phyloP scores from a whole-genome alignment of 495 filamentous ascomycete species.

The Lindgomyces ingoldianus region DNA sequence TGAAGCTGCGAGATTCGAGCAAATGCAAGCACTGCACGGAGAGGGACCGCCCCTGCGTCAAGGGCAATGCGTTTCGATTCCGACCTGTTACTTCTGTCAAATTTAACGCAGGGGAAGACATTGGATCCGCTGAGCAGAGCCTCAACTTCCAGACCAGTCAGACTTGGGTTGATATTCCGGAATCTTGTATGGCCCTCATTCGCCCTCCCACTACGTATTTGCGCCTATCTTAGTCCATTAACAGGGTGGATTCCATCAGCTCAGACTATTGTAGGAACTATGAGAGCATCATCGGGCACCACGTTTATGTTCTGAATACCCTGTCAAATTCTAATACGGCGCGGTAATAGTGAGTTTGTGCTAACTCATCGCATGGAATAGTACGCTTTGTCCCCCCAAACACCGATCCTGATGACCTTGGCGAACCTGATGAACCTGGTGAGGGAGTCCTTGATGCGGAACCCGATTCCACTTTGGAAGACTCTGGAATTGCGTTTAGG shows the following conservation, averaged over 20 bases:
- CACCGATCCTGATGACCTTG: slow-evolving; percentile 8
- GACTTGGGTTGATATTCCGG: slow-evolving; percentile 15
- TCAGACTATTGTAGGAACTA: too few relatives aligned
- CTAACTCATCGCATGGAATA: slow-evolving; percentile 5
- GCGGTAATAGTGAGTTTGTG: too few relatives aligned
- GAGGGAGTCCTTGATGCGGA: not conserved
- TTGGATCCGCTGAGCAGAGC: slow-evolving; percentile 13
- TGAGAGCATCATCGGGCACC: not conserved
- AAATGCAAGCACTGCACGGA: slow-evolving; percentile 24
- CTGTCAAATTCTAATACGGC: too few relatives aligned
- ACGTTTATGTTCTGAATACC: too few relatives aligned
- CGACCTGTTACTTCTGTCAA: slow-evolving; percentile 19
- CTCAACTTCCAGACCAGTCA: slow-evolving; percentile 11
- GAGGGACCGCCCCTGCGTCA: slow-evolving; percentile 6
- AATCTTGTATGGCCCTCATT: slow-evolving; percentile 3
- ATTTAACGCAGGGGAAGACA: slow-evolving; percentile 20
- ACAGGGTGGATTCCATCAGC: too few relatives aligned
- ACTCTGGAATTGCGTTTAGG: not conserved
- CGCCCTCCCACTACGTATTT: too few relatives aligned
- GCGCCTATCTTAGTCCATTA: too few relatives aligned
- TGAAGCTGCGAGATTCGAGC: slow-evolving; percentile 15
- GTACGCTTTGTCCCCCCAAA: slow-evolving; percentile 18
- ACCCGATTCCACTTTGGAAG: not conserved
- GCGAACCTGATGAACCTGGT: too few relatives aligned
- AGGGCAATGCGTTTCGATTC: slow-evolving; percentile 21